Conservation (phyloP, 129 eudicot genomes). For the Flaveria ramosissima region DNA sequence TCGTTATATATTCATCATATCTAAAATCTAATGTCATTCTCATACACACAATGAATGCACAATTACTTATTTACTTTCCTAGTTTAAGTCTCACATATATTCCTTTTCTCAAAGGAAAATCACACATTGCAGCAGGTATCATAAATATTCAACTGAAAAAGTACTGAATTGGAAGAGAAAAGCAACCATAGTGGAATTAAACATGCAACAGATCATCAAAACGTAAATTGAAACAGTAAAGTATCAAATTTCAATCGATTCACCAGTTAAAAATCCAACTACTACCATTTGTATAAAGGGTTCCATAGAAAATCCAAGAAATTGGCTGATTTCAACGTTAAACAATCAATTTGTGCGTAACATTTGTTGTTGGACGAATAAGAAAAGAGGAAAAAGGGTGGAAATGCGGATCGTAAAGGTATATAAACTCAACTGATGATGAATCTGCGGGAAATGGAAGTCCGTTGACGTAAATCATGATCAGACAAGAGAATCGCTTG, state of each 20-base stretch:
- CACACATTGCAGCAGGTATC: neutral
- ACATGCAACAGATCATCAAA: slow-evolving; percentile 15
- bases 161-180: no score
- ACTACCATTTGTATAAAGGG: neutral
- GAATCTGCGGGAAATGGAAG: slow-evolving; percentile 43
- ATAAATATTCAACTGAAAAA: neutral
- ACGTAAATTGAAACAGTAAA: neutral
- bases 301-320: neutral
- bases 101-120: no score
- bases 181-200: no score
- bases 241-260: neutral
- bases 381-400: no score
- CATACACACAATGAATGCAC: neutral
- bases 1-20: no score
- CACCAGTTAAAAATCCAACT: neutral
- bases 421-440: slow-evolving; percentile 41
- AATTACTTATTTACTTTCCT: neutral
- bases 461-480: slow-evolving; percentile 57
- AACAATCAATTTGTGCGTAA: slow-evolving; percentile 14
- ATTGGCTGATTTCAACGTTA: neutral
- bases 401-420: slow-evolving; percentile 7
- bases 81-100: neutral
- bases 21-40: neutral
- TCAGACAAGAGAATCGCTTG: neutral
- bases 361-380: no score